Conservation (phyloP, 1,284 basidiomycete species). For the Leccinum griseonigrum region DNA sequence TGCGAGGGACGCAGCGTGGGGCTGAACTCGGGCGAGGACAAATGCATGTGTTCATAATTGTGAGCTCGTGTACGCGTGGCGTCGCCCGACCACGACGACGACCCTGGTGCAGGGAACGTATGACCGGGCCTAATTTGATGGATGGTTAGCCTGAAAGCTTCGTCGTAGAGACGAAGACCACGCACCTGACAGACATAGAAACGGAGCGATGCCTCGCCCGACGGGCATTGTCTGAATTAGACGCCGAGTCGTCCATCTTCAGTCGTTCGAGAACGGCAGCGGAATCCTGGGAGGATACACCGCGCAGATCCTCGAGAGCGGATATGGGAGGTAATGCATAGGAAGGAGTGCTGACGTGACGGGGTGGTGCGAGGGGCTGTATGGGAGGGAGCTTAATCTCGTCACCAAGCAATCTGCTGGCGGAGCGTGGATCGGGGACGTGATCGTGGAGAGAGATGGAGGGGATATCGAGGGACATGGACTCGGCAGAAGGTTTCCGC, state of each 20-base stretch:
- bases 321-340: slow-evolving; percentile 68
- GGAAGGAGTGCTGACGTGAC: slow-evolving; percentile 30
- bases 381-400: slow-evolving; percentile 55
- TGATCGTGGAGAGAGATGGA: slow-evolving; percentile 33
- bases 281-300: slow-evolving; percentile 52
- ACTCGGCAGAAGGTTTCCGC: slow-evolving; percentile 28
- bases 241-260: slow-evolving; percentile 44
- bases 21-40: slow-evolving; percentile 24
- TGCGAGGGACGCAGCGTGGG: slow-evolving; percentile 26
- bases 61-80: slow-evolving; percentile 14
- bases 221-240: slow-evolving; percentile 21
- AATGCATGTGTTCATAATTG: slow-evolving; percentile 14
- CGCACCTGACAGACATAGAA: slow-evolving; percentile 27
- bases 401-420: slow-evolving; percentile 30
- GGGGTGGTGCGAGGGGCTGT: slow-evolving; percentile 35
- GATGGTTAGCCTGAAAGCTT: slow-evolving; percentile 5
- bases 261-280: slow-evolving; percentile 61
- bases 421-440: slow-evolving; percentile 20
- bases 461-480: slow-evolving; percentile 45
- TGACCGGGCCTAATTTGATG: slow-evolving; percentile 13
- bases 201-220: slow-evolving; percentile 37
- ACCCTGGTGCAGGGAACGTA: slow-evolving; percentile 22
- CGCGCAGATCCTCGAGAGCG: slow-evolving; percentile 56
- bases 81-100: slow-evolving; percentile 26
- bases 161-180: not conserved